Evolutionary conservation across 2,329 filamentous ascomycete species (phyloP).

Genomic region (Delphinella strobiligena): DNA sequence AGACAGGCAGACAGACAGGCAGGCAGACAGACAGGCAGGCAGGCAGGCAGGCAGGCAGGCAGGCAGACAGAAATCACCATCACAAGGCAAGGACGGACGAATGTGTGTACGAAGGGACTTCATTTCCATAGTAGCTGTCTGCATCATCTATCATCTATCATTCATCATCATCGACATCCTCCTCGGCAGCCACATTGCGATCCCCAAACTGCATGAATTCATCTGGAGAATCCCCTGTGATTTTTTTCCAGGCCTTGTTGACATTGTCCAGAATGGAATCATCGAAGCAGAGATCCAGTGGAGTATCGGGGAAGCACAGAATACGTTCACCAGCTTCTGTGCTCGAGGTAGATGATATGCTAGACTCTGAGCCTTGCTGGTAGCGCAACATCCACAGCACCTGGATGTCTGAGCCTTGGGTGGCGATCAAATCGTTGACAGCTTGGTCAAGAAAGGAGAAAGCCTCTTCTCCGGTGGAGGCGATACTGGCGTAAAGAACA

Average conservation of each 20-base stretch:
- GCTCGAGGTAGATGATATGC: conserved; percentile 17
- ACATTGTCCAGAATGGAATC: conserved; percentile 58
- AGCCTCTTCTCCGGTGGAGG: conserved; percentile 23
- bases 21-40: too few species aligned
- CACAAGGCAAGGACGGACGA: too few species aligned
- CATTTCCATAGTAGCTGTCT: too few species aligned
- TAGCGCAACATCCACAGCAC: conserved; percentile 44
- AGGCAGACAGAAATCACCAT: too few species aligned
- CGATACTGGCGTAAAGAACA: conserved; percentile 45
- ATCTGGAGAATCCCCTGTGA: conserved; percentile 41
- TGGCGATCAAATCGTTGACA: conserved; percentile 27
- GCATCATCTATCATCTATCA: not conserved
- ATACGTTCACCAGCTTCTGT: conserved; percentile 23
- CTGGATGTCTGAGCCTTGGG: conserved; percentile 21
- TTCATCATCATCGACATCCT: conserved; percentile 25
- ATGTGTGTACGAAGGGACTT: too few species aligned
- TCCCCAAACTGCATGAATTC: conserved; percentile 73
- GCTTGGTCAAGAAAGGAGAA: conserved; percentile 27
- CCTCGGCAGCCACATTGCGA: conserved; percentile 48
- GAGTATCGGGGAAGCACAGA: conserved; percentile 47
- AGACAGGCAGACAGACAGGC: too few species aligned
- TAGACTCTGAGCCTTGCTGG: conserved; percentile 29
- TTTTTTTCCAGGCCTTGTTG: conserved; percentile 54
- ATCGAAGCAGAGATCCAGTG: conserved; percentile 60
- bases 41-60: too few species aligned